A percentile compares a stretch with the other conserved stretches of the same genome.
Conservation (phyloP, 2,329 filamentous ascomycete species). For the Lecanicillium sp. region DNA sequence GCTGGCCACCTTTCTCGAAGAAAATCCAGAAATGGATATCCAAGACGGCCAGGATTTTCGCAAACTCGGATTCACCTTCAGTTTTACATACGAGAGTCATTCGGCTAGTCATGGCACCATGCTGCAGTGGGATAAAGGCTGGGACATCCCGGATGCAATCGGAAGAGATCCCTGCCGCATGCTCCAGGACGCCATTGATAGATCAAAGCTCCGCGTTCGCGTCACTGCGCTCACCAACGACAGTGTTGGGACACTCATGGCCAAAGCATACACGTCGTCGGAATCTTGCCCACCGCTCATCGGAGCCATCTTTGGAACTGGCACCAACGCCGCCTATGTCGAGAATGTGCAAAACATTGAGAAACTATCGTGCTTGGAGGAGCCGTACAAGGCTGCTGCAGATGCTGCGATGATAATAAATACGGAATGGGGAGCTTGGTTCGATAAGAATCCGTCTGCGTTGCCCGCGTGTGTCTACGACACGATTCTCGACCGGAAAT, state of each 20-base stretch:
- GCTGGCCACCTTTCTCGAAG: conserved; percentile 58
- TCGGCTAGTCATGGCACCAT: conserved; percentile 63
- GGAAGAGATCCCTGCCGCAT: conserved; percentile 70
- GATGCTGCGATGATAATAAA: conserved; percentile 71
- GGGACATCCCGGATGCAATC: conserved; percentile 69
- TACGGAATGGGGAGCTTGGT: conserved; percentile 70
- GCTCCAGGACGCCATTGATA: conserved; percentile 66
- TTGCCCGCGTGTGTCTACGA: conserved; percentile 68
- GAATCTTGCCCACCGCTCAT: conserved; percentile 63
- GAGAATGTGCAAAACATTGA: conserved; percentile 63
- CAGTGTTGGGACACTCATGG: conserved; percentile 74
- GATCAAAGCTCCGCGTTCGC: conserved; percentile 59
- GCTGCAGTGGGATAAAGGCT: conserved; percentile 77
- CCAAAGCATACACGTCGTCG: conserved; percentile 70
- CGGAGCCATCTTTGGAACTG: conserved; percentile 75
- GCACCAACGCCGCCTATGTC: conserved; percentile 75
- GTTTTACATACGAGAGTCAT: conserved; percentile 74
- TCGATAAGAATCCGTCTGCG: conserved; percentile 64
- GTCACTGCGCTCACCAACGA: conserved; percentile 74
- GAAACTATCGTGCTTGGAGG: conserved; percentile 36
- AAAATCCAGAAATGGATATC: not conserved
- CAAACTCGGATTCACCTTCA: conserved; percentile 27
- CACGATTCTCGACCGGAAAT: conserved; percentile 56
- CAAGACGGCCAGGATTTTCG: conserved; percentile 27
- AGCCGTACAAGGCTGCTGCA: conserved; percentile 16